Evolutionary conservation across 2,329 filamentous ascomycete genomes (phyloP).

Genomic region (Trichoderma gracile): DNA sequence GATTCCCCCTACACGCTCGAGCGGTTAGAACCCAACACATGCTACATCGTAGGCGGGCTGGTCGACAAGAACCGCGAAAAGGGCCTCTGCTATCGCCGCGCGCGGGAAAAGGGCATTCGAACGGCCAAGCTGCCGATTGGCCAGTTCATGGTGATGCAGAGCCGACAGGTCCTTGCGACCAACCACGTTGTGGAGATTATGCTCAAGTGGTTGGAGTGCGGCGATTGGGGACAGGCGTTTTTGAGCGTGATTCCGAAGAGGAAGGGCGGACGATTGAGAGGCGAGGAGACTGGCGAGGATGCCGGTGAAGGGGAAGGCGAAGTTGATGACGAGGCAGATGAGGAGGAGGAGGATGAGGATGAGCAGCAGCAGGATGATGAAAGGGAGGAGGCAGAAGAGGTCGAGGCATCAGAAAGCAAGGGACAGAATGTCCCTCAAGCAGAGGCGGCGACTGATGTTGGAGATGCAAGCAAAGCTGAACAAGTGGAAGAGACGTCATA

Average conservation of each 20-base stretch:
- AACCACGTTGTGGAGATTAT: constrained; percentile 98
- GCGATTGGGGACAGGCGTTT: constrained; percentile 91
- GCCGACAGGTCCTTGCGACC: constrained; percentile 81
- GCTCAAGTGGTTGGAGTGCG: constrained; percentile 85
- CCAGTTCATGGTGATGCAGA: constrained; percentile 91
- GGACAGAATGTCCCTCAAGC: not conserved
- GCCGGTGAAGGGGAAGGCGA: constrained; percentile 32
- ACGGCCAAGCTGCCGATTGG: constrained; percentile 93
- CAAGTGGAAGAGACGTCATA: constrained; percentile 12
- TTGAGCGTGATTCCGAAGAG: constrained; percentile 83
- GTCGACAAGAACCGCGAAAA: constrained; percentile 98
- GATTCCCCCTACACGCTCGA: constrained; percentile 86
- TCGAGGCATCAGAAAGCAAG: not conserved
- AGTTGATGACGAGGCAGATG: constrained; percentile 34
- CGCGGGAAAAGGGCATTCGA: constrained; percentile 71
- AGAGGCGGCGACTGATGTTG: constrained; percentile 1
- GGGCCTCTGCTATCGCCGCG: constrained; percentile 84
- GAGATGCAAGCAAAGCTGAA: constrained; percentile 20
- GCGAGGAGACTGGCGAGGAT: constrained; percentile 32
- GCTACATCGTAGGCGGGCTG: constrained; percentile 89
- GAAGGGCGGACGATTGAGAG: constrained; percentile 74
- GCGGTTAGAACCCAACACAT: constrained; percentile 81
- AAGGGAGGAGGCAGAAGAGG: constrained; percentile 15
- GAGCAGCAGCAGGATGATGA: constrained; percentile 16
- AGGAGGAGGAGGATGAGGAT: not conserved